Evolutionary conservation across 2,329 filamentous ascomycete species (phyloP).

Genomic region (Neopestalotiopsis clavispora): DNA sequence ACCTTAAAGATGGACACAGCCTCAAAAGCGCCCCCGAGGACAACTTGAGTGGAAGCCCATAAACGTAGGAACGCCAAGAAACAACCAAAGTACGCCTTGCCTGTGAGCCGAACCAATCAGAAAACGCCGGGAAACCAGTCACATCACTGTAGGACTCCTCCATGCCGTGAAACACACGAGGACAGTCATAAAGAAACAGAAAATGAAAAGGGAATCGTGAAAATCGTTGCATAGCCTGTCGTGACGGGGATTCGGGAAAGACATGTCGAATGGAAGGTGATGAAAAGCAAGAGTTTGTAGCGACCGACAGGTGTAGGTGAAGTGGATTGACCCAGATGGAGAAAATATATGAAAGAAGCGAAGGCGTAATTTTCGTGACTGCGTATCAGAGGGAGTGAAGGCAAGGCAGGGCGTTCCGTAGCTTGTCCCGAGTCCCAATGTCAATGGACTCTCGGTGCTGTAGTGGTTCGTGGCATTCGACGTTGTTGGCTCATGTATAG

Average conservation of each 20-base stretch:
- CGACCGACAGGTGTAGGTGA: background rate
- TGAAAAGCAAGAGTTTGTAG: background rate
- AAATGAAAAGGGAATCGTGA: background rate
- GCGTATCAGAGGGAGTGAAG: background rate
- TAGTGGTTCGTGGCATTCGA: too few species aligned
- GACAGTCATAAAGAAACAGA: background rate
- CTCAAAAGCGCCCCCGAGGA: background rate
- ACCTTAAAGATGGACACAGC: conserved; percentile 4
- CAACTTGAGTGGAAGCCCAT: background rate
- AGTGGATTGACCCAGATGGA: background rate
- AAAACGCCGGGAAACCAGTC: background rate
- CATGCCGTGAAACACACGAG: background rate
- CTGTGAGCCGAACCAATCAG: background rate
- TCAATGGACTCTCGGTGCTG: too few species aligned
- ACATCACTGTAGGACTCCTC: background rate
- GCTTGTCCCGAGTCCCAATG: background rate
- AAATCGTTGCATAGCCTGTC: background rate
- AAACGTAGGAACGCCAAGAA: background rate
- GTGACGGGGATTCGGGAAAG: background rate
- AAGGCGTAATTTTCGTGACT: background rate
- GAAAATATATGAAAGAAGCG: background rate
- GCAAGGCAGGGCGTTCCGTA: background rate
- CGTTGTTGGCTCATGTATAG: background rate
- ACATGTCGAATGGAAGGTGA: background rate
- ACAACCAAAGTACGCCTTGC: background rate